Evolutionary conservation across 805 yeast species (phyloP).

Genomic region (Cyberlindnera misumaiensis): DNA sequence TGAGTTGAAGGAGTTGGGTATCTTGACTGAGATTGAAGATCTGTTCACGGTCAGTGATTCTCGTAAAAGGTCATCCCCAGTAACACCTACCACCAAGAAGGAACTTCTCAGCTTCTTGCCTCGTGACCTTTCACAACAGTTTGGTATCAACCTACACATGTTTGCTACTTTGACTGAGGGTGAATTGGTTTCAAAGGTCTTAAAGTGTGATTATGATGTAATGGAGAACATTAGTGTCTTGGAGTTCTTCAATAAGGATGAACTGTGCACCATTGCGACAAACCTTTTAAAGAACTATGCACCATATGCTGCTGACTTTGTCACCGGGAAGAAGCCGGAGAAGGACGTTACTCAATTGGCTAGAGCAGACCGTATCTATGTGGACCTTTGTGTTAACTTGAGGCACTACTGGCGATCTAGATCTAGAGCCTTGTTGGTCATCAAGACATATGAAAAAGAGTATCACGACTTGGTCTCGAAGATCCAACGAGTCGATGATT

Average conservation of each 20-base stretch:
- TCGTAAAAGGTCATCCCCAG: slow-evolving; percentile 27
- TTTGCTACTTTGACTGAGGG: slow-evolving; percentile 56
- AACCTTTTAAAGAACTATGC: slow-evolving; percentile 63
- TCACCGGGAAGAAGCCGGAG: slow-evolving; percentile 39
- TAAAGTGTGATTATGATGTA: slow-evolving; percentile 71
- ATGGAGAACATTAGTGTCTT: slow-evolving; percentile 64
- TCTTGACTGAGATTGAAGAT: slow-evolving; percentile 75
- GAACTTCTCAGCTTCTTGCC: slow-evolving; percentile 58
- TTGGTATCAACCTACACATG: slow-evolving; percentile 87
- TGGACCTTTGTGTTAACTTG: slow-evolving; percentile 77
- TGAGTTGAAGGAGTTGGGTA: slow-evolving; percentile 66
- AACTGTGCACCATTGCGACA: slow-evolving; percentile 67
- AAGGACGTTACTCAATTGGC: slow-evolving; percentile 74
- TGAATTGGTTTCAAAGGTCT: slow-evolving; percentile 60
- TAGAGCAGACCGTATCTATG: slow-evolving; percentile 77
- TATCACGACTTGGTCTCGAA: slow-evolving; percentile 65
- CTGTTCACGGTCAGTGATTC: slow-evolving; percentile 80
- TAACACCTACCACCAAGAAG: slow-evolving; percentile 8
- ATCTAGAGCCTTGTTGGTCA: slow-evolving; percentile 71
- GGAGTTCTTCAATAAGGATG: slow-evolving; percentile 77
- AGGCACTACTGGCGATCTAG: slow-evolving; percentile 90
- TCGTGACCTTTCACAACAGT: slow-evolving; percentile 86
- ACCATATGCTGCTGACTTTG: slow-evolving; percentile 71
- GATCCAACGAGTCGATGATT: slow-evolving; percentile 64
- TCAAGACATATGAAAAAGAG: slow-evolving; percentile 69